These are phyloP conservation scores for Paraphysoderma sedebokerense DNA, from an alignment of 371 early-diverging fungal genomes.

Conservation along the genomic window DNA sequence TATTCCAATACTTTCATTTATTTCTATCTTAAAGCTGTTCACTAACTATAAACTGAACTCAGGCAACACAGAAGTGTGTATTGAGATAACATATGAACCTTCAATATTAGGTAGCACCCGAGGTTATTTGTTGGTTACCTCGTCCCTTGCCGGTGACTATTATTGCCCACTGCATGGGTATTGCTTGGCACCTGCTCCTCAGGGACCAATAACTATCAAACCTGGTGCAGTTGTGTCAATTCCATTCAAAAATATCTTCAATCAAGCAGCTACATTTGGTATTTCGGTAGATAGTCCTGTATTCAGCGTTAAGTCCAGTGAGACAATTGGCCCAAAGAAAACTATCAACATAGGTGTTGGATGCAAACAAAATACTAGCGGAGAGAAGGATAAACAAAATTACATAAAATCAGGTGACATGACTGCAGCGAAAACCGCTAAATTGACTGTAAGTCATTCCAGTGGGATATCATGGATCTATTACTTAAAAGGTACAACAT, in stretches of 20 bases:
- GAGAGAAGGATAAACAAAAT: conserved; percentile 1
- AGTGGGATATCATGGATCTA: conserved; percentile 22
- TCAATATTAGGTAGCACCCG: conserved; percentile 28
- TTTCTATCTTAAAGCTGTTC: not conserved
- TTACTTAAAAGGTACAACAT: conserved; percentile 13
- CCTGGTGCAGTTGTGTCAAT: conserved; percentile 16
- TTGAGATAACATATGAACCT: conserved; percentile 32
- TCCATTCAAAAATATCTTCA: conserved; percentile 31
- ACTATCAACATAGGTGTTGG: conserved; percentile 17
- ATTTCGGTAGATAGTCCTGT: conserved; percentile 28
- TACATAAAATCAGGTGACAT: not conserved
- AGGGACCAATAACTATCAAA: conserved; percentile 30
- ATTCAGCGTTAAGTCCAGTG: conserved; percentile 23
- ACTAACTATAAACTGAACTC: not conserved
- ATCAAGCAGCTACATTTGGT: conserved; percentile 17
- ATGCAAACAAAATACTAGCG: conserved; percentile 9
- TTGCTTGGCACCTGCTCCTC: conserved; percentile 25
- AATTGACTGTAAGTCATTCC: conserved; percentile 6
- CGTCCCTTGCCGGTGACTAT: conserved; percentile 28
- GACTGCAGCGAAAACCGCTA: not conserved
- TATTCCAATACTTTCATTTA: too few species aligned
- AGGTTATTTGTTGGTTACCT: conserved; percentile 20
- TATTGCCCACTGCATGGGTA: conserved; percentile 28
- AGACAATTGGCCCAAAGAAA: conserved; percentile 29
- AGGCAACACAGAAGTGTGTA: conserved; percentile 20